phyloP scores from a whole-genome alignment of 805 yeast species.

The Zygosaccharomyces bailii region DNA sequence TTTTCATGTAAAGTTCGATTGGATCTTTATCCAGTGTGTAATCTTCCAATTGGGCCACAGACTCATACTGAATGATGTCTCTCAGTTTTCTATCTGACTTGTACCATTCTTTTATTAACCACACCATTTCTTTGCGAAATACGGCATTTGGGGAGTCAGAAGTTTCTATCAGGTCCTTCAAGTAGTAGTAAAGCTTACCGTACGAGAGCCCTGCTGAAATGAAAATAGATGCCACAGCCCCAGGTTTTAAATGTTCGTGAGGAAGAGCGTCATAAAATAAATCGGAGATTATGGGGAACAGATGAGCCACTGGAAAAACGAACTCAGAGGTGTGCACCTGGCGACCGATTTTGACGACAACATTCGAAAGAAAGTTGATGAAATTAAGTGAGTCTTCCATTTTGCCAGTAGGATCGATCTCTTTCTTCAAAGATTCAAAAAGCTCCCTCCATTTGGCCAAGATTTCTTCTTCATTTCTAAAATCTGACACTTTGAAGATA shows the following conservation, averaged over 20 bases:
- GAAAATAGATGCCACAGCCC: conserved; percentile 60
- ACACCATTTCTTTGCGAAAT: conserved; percentile 57
- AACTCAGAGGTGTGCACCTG: conserved; percentile 64
- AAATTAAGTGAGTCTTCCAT: conserved; percentile 33
- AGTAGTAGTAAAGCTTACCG: conserved; percentile 60
- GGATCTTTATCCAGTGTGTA: conserved; percentile 59
- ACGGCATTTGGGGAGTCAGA: conserved; percentile 48
- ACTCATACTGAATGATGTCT: conserved; percentile 49
- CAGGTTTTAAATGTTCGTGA: conserved; percentile 42
- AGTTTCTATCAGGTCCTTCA: conserved; percentile 61
- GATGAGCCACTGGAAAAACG: conserved; percentile 73
- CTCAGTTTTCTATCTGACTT: conserved; percentile 58
- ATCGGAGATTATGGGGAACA: conserved; percentile 62
- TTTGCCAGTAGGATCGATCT: conserved; percentile 28
- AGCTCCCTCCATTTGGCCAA: conserved; percentile 74
- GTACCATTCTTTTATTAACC: conserved; percentile 67
- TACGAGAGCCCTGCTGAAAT: conserved; percentile 59
- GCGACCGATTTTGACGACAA: conserved; percentile 52
- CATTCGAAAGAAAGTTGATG: conserved; percentile 39
- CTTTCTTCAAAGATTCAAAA: conserved; percentile 48
- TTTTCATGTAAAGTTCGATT: conserved; percentile 44
- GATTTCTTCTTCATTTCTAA: conserved; percentile 79
- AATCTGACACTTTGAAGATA: conserved; percentile 80
- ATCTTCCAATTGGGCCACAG: conserved; percentile 42
- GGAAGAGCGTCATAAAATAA: conserved; percentile 45